Conservation (phyloP, 257 asterid genomes). For the Datura wrightii region DNA sequence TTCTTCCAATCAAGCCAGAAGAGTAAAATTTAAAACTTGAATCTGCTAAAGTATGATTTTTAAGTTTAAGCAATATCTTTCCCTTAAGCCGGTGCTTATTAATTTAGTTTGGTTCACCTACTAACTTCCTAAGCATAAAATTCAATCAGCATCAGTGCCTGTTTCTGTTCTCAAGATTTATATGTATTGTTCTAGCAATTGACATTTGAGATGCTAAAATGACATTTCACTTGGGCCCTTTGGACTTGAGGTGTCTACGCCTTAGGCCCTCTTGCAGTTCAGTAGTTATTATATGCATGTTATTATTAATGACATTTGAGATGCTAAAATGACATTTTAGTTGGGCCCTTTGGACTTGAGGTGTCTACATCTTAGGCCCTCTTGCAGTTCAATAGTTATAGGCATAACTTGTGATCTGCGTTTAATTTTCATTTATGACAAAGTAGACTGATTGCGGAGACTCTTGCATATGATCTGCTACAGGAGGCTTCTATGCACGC, state of each 20-base stretch:
- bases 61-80: not conserved
- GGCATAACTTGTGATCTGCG: not conserved
- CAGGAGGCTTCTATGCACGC: constrained; percentile 97
- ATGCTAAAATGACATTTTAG: too few relatives aligned
- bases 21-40: not conserved
- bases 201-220: not conserved
- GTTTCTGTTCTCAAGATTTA: not conserved
- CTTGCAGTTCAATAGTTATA: not conserved
- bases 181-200: not conserved
- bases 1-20: constrained; percentile 7
- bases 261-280: too few relatives aligned
- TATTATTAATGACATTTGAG: too few relatives aligned
- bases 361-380: not conserved
- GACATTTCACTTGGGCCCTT: not conserved
- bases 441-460: constrained; percentile 95
- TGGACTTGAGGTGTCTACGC: too few relatives aligned
- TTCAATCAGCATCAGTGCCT: not conserved
- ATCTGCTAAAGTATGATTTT: not conserved
- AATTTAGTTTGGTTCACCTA: not conserved
- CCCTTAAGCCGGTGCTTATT: not conserved
- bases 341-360: not conserved
- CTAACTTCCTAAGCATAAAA: not conserved
- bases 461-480: constrained; percentile 88
- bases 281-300: too few relatives aligned
- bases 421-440: constrained; percentile 38